Evolutionary conservation across 495 filamentous ascomycete genomes (phyloP), one percentile per base, ranked within the genome.

Genomic region (Penicillium pulvis): DNA sequence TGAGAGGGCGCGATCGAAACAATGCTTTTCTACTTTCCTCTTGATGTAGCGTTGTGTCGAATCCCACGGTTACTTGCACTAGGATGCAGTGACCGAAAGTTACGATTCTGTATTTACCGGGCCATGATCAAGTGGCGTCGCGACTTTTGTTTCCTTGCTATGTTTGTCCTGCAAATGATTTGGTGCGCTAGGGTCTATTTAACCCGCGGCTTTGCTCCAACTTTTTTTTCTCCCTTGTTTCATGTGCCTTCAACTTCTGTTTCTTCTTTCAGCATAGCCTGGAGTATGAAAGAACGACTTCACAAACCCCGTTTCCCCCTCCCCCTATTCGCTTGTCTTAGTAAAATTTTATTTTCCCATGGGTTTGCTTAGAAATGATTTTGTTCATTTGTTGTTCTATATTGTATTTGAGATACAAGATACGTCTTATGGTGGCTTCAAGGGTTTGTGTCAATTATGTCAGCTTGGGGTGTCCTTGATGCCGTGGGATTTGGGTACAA

Each of bases 281-380:
- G 74, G 76, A 66, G 76, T 74, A 71, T 67, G 71, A 73, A 78
- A 75, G 75, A 75, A 63, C 67, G 61, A 72, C 41, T 55, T 55
- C 31, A 65, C 67, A 28, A 16, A 8, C 26, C 46, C 46, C 23
- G 8, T 31, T 49, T 49, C 16, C 24, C 26, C 26, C 45, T 7
- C 62, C 63, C 65, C 54, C 51, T 65, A 39, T 26, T 63, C 65
- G 57, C 56, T 66, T 71, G 56, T 68, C 57, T 58, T 41, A 64
- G 68, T 66, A 60, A 59, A 56, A 39, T 20, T 28, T 42, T 19
- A 42, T 14, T 43, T 43, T 28, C 24, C 19, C 6, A 20, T 36
- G 33, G 12, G 7, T 53, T 23, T 16, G 4, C 16, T 11, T 28
- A 23, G 14, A 23, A 16, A 43, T 17, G 4, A 16, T 31, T 5